Percentiles rank a stretch among this genome's conserved stretches.
phyloP scores from a whole-genome alignment of 768 basidiomycete genomes.

The Amanita phalloides region DNA sequence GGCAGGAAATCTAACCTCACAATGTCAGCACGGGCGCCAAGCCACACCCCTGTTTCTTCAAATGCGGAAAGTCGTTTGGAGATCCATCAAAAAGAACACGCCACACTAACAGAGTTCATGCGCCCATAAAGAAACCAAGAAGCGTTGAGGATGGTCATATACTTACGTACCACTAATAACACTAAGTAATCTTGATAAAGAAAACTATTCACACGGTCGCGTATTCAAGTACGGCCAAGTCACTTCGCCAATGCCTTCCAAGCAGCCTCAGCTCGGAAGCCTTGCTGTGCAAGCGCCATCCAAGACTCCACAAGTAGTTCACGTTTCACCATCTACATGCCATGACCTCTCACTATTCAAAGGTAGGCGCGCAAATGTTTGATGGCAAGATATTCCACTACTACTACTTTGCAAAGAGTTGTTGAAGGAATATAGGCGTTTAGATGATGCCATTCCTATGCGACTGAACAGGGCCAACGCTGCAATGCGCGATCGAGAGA shows the following conservation, averaged over 20 bases:
- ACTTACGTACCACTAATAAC: background rate
- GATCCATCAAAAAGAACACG: constrained; percentile 56
- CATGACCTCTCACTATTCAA: constrained; percentile 71
- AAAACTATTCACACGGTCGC: background rate
- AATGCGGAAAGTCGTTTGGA: constrained; percentile 44
- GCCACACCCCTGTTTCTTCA: constrained; percentile 41
- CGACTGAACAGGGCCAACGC: constrained; percentile 73
- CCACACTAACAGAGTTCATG: constrained; percentile 42
- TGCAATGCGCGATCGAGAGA: constrained; percentile 62
- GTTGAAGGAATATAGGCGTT: constrained; percentile 67
- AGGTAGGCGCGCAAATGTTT: constrained; percentile 25
- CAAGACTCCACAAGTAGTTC: constrained; percentile 49
- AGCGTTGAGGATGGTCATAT: background rate
- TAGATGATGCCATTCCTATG: constrained; percentile 77
- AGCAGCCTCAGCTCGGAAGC: constrained; percentile 48
- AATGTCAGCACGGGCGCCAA: constrained; percentile 41
- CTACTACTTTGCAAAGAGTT: constrained; percentile 39
- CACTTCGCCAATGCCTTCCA: constrained; percentile 22
- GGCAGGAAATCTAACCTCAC: background rate
- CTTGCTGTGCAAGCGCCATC: constrained; percentile 59
- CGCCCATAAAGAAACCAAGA: background rate
- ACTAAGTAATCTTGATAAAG: background rate
- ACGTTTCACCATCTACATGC: constrained; percentile 65
- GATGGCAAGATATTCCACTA: background rate
- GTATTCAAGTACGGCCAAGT: too few species aligned